Evolutionary conservation across 208 protist species (phyloP), one percentile per base, ranked within the genome.

Genomic region (Acanthamoeba healyi): DNA sequence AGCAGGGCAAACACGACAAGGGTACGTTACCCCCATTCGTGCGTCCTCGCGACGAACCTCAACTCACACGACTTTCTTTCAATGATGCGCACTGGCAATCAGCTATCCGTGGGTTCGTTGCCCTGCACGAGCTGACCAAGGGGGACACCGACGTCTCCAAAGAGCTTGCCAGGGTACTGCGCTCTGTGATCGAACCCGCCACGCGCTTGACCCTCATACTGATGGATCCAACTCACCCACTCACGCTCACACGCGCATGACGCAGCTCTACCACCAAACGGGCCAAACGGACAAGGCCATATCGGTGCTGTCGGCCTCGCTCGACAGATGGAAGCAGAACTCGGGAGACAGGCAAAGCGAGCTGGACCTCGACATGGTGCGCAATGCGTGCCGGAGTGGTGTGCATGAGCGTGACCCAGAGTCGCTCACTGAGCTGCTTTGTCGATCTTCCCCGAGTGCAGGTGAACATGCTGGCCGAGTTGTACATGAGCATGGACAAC

Each of bases 381-480:
- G 77, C n/a, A n/a, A n/a, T n/a, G n/a, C n/a, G n/a, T n/a, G 10
- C 15, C 49, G 49, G 17, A 15, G 46, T 51, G 46, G 17, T 15
- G 14, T 79, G 38, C 26, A 14, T n/a, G n/a, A n/a, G n/a, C n/a
- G n/a, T n/a, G n/a, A 29, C 51, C 34, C 24, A 88, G 3, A 17
- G 46, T 40, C 51, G 29, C 46, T 24, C 9, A 29, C 40, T 17
- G 22, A 7, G 32, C 34, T 72, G 63, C 63, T n/a, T n/a, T n/a
- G n/a, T n/a, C n/a, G n/a, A n/a, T 67, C 22, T 67, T 32, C n/a
- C 58, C 6, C 38, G 34, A 1, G 40, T n/a, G 24, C 24, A 81
- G 32, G 46, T 95, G 15, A 94, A 95, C 46, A 94, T 95, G 94
- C 44, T 94, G 24, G 72, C 77, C 29, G 91, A 95, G 74, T 44